phyloP scores from a whole-genome alignment of 192 early-diverging fungal genomes.

The Coemansia umbellata region DNA sequence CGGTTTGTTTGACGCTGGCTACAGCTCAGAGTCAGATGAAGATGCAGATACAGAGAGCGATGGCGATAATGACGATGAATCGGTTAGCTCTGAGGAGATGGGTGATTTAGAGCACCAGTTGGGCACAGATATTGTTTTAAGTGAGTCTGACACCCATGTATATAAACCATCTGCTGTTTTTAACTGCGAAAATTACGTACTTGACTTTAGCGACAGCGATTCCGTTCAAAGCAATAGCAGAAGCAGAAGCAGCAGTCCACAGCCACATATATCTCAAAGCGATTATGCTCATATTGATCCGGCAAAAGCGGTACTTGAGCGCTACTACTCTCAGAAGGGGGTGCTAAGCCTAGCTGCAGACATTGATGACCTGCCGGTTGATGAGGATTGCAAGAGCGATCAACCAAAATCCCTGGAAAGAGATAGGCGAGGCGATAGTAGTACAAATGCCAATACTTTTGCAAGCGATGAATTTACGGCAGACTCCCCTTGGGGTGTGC shows the following conservation, averaged over 20 bases:
- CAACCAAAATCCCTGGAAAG: too few species aligned
- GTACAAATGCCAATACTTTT: not conserved
- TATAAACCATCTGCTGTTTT: not conserved
- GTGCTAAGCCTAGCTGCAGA: constrained; percentile 29
- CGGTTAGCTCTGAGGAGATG: not conserved
- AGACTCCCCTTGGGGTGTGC: not conserved
- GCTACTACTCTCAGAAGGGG: constrained; percentile 41
- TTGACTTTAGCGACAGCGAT: not conserved
- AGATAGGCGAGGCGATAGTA: not conserved
- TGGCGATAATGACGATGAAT: not conserved
- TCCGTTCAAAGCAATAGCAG: not conserved
- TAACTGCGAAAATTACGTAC: not conserved
- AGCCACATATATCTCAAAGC: constrained; percentile 1
- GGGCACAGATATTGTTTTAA: not conserved
- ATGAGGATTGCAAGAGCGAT: constrained; percentile 3
- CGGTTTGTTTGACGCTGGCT: not conserved
- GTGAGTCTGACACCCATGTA: not conserved
- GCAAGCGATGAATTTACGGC: not conserved
- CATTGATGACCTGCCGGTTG: constrained; percentile 32
- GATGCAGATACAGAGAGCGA: constrained; percentile 11
- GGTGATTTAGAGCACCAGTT: not conserved
- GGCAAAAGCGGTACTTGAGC: constrained; percentile 30
- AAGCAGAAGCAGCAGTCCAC: too few species aligned
- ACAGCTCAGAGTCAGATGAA: constrained; percentile 1
- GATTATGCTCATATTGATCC: constrained; percentile 29